Evolutionary conservation across 495 filamentous ascomycete genomes (phyloP), one percentile per base, ranked within the genome.

Genomic region (Neurospora intermedia): DNA sequence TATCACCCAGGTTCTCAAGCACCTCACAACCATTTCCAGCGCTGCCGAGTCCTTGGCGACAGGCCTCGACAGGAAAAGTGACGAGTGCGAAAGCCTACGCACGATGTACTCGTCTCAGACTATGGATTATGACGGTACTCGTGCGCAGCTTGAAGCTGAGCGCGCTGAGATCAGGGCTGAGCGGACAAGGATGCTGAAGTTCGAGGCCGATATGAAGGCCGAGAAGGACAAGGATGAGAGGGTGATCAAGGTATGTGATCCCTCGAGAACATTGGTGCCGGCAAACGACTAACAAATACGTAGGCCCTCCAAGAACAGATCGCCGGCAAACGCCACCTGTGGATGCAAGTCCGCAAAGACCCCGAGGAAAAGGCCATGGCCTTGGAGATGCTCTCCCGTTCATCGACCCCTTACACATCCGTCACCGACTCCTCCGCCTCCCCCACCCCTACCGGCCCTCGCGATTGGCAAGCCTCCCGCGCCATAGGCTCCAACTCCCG

Each of bases 271-370:
- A 46, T 48, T 8, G 45, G 38, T 39, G 4, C 1, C 10, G 59
- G 43, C 20, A 46, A 23, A 5, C 27, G 0, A 1, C 54, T 23
- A 31, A 6, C 40, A 71, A 48, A 43, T 73, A 4, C 10, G 15
- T 1, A 69, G 48, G 48, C 40, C 42, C 76, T 78, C 5, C 72
- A 76, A 1, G 76, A 77, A 7, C 76, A 78, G 4, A 70, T 78
- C 15, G 74, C 75, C 1, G 73, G 71, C n/a, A 78, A 78, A 40
- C 74, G 77, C 0, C 77, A 69, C n/a, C 38, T 78, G 6, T 78
- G 77, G 77, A 71, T 77, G 70, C 66, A 74, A 20, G 69, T 78
- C 42, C 77, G 77, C 43, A 54, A 41, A 15, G 74, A 77, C 16
- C 71, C 72, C 10, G n/a, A 77, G 9, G 73, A 77, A n/a, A 74